Base-by-base conservation (phyloP, 306 rosid genomes). In the Crotalaria pallida region DNA sequence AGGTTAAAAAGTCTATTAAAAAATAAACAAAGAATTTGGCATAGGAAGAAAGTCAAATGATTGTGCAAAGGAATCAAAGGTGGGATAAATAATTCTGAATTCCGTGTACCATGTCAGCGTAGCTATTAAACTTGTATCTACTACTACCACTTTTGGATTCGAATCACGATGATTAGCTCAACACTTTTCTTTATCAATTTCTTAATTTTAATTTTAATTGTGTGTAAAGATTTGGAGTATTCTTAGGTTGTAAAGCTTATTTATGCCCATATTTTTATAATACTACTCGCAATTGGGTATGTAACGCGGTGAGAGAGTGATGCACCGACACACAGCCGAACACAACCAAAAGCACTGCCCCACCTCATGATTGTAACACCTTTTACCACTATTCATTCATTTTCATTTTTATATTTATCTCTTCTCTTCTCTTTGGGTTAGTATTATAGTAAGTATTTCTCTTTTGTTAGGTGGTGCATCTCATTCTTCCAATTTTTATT, bases 251-350 rank as follows among this genome's bases (percentile, higher is more conserved):
- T 80, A 69, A 68, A 68, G 79, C 68, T 43, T 22, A 9, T 10
- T 47, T 11, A 48, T 48, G 17, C 7, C 2, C 0, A 0, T 47
- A 23, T 75, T n/a, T n/a, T 10, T 17, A 23, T 67, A 41, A n/a
- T n/a, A n/a, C n/a, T n/a, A n/a, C n/a, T n/a, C n/a, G n/a, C 43
- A 47, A 67, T 43, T 69, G 56, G n/a, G 0, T 73, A 44, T 10
- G 1, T 69, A 43, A 80, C 80, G 84, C 84, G 80, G 84, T 80
- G 77, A 74, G 80, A 67, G 82, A 56, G 3, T 11, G 3, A 36
- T 22, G 55, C 83, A 79, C 83, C 83, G 83, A 80, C 80, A 74
- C 69, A 69, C 1, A 13, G 10, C 53, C 49, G 17, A 61, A 79
- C 68, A 61, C 1, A 71, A 56, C 76, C 80, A 79, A 74, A 79